Percentiles rank a stretch among this genome's conserved stretches.
Conservation (phyloP, 345 rosid species). For the Pugionium cornutum region DNA sequence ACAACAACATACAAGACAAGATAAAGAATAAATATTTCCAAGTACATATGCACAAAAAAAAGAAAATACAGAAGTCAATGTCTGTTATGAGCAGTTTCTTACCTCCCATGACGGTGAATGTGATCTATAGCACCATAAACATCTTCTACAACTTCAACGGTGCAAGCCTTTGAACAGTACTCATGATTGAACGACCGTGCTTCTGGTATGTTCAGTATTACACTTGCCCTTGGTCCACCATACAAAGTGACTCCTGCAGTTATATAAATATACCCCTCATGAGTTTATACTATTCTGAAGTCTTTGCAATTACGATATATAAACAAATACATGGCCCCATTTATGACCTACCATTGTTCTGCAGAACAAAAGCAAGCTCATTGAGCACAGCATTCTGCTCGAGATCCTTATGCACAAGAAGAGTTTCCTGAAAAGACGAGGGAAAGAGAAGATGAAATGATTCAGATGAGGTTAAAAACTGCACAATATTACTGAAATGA, state of each 20-base stretch:
- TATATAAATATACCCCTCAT: background rate
- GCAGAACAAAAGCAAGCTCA: conserved; percentile 58
- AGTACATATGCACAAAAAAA: background rate
- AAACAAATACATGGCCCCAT: background rate
- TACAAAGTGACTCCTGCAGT: conserved; percentile 71
- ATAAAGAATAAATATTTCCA: conserved; percentile 10
- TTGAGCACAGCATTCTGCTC: conserved; percentile 56
- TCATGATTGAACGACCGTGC: conserved; percentile 71
- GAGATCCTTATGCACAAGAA: conserved; percentile 90
- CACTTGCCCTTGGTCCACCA: conserved; percentile 81
- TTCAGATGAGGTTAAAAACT: background rate
- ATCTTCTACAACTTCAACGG: conserved; percentile 89
- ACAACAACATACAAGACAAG: conserved; percentile 27
- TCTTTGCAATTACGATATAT: background rate
- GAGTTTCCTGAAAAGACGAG: conserved; percentile 68
- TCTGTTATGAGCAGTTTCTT: background rate
- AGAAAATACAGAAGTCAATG: background rate
- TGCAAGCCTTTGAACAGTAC: conserved; percentile 82
- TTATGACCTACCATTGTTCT: conserved; percentile 55
- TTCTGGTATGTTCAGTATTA: conserved; percentile 60
- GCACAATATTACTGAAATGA: conserved; percentile 11
- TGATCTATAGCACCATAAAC: conserved; percentile 79
- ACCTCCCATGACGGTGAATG: conserved; percentile 94
- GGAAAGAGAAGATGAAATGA: conserved; percentile 18
- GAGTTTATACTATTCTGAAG: background rate